Conservation (phyloP, 352 stramenopile species). For the Phytophthora ramorum region DNA sequence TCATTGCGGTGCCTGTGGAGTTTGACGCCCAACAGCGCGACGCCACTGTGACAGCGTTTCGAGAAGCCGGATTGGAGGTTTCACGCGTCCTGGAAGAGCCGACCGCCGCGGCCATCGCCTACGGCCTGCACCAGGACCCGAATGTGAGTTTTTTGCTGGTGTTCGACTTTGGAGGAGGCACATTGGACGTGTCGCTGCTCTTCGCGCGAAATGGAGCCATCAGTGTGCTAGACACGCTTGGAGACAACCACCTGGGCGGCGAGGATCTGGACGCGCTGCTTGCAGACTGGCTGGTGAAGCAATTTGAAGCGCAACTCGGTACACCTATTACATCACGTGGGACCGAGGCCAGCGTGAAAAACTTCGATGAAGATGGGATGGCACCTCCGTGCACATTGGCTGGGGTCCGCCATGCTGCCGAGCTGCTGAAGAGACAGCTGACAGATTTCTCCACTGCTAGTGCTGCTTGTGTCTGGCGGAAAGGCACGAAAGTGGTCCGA, state of each 20-base stretch:
- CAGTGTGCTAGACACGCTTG: constrained; percentile 95
- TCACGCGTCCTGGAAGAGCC: constrained; percentile 85
- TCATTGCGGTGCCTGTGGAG: constrained; percentile 68
- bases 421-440: constrained; percentile 63
- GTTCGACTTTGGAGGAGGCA: constrained; percentile 96
- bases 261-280: constrained; percentile 95
- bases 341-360: constrained; percentile 25
- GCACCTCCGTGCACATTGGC: constrained; percentile 61
- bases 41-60: constrained; percentile 55
- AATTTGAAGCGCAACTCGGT: constrained; percentile 70
- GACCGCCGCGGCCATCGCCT: constrained; percentile 95
- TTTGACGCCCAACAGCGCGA: constrained; percentile 55
- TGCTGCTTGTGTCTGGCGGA: constrained; percentile 44
- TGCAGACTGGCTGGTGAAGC: constrained; percentile 84
- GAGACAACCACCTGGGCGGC: constrained; percentile 84
- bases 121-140: constrained; percentile 93
- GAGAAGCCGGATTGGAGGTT: constrained; percentile 51
- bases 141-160: constrained; percentile 95
- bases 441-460: constrained; percentile 34
- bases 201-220: constrained; percentile 96
- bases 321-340: constrained; percentile 37
- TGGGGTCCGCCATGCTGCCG: constrained; percentile 60
- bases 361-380: constrained; percentile 24
- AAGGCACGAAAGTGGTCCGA: constrained; percentile 15
- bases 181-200: constrained; percentile 93